phyloP scores from a whole-genome alignment of 306 rosid genomes.

The Mimosa bimucronata region DNA sequence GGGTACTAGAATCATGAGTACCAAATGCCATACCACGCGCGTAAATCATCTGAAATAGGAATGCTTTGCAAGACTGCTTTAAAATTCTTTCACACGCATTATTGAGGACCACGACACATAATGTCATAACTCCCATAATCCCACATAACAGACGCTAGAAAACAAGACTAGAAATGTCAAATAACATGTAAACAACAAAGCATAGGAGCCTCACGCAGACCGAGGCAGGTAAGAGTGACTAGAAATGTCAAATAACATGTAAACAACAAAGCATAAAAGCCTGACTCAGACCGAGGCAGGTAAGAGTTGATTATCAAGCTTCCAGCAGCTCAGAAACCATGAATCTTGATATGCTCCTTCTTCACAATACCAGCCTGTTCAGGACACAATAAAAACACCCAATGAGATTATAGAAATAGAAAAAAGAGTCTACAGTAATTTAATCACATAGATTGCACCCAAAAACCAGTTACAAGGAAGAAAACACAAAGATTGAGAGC shows the following conservation, averaged over 20 bases:
- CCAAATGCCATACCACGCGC: background rate
- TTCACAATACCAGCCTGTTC: conserved; percentile 84
- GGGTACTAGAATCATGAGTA: background rate
- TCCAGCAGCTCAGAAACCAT: conserved; percentile 68
- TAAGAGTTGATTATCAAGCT: conserved; percentile 34
- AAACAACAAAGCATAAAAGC: conserved; percentile 9
- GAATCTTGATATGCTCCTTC: conserved; percentile 74
- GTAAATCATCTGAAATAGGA: conserved; percentile 8
- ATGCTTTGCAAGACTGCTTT: background rate
- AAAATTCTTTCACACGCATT: conserved; percentile 33
- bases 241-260: conserved; percentile 44
- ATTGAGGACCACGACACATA: conserved; percentile 33
- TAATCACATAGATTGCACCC: background rate
- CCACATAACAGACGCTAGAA: conserved; percentile 47
- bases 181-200: conserved; percentile 31
- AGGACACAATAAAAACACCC: background rate
- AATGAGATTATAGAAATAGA: background rate
- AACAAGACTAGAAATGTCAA: conserved; percentile 35
- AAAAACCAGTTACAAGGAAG: background rate
- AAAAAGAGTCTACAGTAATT: background rate
- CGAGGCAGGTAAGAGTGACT: conserved; percentile 35
- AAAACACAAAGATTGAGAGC: background rate
- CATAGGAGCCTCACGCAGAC: conserved; percentile 20
- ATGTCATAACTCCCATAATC: conserved; percentile 42
- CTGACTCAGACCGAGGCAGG: conserved; percentile 30